Evolutionary conservation across 352 stramenopile species (phyloP).

Genomic region (Phytopythium oedochilum): DNA sequence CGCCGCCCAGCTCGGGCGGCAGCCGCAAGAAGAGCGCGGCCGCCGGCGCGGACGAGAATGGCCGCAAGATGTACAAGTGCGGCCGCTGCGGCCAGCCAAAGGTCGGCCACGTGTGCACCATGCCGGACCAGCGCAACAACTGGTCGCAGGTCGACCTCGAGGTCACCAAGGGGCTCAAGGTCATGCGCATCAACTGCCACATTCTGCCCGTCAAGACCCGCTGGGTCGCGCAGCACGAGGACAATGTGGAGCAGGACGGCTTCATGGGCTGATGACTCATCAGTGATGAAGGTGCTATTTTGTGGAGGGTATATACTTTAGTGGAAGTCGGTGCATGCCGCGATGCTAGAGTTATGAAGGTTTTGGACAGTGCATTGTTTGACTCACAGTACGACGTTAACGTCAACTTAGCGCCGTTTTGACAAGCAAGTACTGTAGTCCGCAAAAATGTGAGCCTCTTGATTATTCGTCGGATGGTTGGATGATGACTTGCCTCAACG

Average conservation of each 20-base stretch:
- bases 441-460: too few relatives aligned
- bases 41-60: constrained; percentile 24
- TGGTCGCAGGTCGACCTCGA: constrained; percentile 76
- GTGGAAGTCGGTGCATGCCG: too few relatives aligned
- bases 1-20: constrained; percentile 17
- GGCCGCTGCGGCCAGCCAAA: constrained; percentile 81
- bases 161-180: constrained; percentile 71
- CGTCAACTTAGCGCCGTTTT: background rate
- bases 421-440: too few relatives aligned
- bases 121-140: constrained; percentile 84
- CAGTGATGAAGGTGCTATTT: too few relatives aligned
- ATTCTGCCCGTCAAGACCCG: constrained; percentile 64
- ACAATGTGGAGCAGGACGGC: constrained; percentile 27
- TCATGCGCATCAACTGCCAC: constrained; percentile 69
- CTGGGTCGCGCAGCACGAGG: constrained; percentile 60
- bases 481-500: too few relatives aligned
- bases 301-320: background rate
- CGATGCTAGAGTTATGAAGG: too few relatives aligned
- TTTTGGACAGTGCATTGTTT: background rate
- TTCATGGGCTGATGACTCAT: constrained; percentile 1
- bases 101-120: constrained; percentile 82
- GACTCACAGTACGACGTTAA: background rate
- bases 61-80: constrained; percentile 86
- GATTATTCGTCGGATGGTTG: background rate
- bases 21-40: constrained; percentile 21